phyloP scores from a whole-genome alignment of 164 flowering plant genomes.

The Litsea cubeba region DNA sequence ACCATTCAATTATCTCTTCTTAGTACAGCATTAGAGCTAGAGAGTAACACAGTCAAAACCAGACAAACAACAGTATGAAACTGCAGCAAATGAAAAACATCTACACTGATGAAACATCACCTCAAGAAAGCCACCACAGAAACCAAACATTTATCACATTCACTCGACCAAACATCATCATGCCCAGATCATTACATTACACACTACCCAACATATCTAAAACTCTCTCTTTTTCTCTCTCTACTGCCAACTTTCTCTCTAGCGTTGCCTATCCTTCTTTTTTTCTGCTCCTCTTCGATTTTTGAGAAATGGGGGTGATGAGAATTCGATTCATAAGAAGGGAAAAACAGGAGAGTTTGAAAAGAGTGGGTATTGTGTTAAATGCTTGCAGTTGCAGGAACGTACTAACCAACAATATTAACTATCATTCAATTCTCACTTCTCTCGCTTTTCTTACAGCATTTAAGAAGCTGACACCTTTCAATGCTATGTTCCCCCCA shows the following conservation, averaged over 20 bases:
- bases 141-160: no score
- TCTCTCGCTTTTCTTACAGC: background rate
- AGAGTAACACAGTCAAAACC: no score
- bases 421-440: background rate
- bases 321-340: background rate
- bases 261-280: background rate
- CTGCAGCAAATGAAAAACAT: no score
- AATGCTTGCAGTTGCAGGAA: no score
- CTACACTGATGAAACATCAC: no score
- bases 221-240: slow-evolving; percentile 2
- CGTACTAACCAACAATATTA: background rate
- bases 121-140: no score
- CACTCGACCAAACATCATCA: background rate
- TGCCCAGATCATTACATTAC: background rate
- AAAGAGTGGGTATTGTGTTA: background rate
- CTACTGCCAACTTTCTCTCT: background rate
- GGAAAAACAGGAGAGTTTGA: background rate
- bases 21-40: no score
- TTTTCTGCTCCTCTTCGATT: background rate
- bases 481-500: background rate
- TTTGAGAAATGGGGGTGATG: background rate
- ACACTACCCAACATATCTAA: background rate
- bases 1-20: no score
- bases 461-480: background rate
- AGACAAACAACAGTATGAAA: no score